Evolutionary conservation across 2,329 filamentous ascomycete genomes (phyloP), one percentile per base, ranked within the genome.

Genomic region (Albophoma yamanashiensis): DNA sequence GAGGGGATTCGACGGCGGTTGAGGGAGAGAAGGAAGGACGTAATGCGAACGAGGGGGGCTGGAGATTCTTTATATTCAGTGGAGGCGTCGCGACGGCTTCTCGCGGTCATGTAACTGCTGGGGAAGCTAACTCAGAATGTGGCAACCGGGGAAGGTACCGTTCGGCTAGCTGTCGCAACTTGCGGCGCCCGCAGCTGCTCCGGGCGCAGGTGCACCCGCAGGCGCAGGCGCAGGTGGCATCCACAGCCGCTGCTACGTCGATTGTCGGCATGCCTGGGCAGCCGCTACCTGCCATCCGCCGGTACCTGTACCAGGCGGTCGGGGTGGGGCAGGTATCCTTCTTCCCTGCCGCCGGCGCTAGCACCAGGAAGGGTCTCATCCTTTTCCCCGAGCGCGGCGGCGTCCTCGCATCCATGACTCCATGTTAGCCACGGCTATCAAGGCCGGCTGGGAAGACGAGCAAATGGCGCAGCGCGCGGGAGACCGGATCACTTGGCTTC

Each of bases 41-140:
- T 43, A 55, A 36, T 14, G 55, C 34, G 61, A 58, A 56, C 15
- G 47, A 27, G 47, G 61, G 62, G 60, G 55, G 40, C 50, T n/a
- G 34, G 38, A n/a, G 55, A 63, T 57, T 45, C 36, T 52, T 60
- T 63, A 56, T 63, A 62, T 58, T 56, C 40, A 52, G 62, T 59
- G 59, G 61, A 61, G 60, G 61, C 61, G 59, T 61, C 55, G 53
- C 17, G 58, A 58, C 57, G 40, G 43, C 43, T 52, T 50, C 36
- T 50, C 27, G 15, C 39, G 45, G 39, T 25, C 39, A 47, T 60
- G 55, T 58, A 42, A 38, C 56, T 25, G 55, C n/a, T 45, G 42
- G 53, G 47, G 55, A 56, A 39, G 56, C 57, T 45, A 38, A 38
- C 36, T 38, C 36, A 38, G 9, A 38, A 31, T 36, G 57, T 40